These are phyloP conservation scores for Pseudodiploospora longispora DNA, from an alignment of 2,329 filamentous ascomycete species.

Conservation along the genomic window DNA sequence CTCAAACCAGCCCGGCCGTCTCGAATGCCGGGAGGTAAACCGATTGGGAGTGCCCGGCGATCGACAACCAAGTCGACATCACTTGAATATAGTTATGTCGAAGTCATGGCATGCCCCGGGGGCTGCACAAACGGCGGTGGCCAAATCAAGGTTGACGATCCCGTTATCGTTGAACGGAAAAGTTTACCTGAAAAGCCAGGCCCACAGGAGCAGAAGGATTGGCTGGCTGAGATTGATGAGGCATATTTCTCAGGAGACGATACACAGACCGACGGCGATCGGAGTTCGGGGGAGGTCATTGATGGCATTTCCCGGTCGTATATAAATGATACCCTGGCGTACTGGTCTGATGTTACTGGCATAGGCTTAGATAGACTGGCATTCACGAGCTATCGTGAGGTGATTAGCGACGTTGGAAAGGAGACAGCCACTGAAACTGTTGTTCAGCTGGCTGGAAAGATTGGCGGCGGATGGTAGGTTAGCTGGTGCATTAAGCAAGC, in stretches of 20 bases:
- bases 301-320: conserved; percentile 58
- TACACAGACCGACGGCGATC: conserved; percentile 25
- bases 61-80: conserved; percentile 39
- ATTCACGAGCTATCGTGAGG: conserved; percentile 83
- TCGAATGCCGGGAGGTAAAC: conserved; percentile 69
- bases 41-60: conserved; percentile 47
- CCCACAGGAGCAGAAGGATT: conserved; percentile 75
- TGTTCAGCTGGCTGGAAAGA: conserved; percentile 79
- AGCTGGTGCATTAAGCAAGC: conserved; percentile 12
- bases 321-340: conserved; percentile 59
- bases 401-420: conserved; percentile 93
- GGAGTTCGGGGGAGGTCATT: conserved; percentile 34
- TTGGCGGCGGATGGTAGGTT: conserved; percentile 82
- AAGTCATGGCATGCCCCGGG: conserved; percentile 99
- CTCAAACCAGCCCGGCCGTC: conserved; percentile 74
- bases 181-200: conserved; percentile 49
- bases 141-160: conserved; percentile 85
- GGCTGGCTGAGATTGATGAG: conserved; percentile 75
- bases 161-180: conserved; percentile 46
- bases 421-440: conserved; percentile 62
- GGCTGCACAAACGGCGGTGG: conserved; percentile 97
- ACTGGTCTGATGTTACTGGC: conserved; percentile 69
- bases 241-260: conserved; percentile 78
- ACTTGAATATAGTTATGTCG: conserved; percentile 80
- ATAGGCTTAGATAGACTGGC: conserved; percentile 64